A percentile compares a stretch with the other conserved stretches of the same genome.
Evolutionary conservation across 139 green algal genomes (phyloP).

Genomic region (Choricystis sp.): DNA sequence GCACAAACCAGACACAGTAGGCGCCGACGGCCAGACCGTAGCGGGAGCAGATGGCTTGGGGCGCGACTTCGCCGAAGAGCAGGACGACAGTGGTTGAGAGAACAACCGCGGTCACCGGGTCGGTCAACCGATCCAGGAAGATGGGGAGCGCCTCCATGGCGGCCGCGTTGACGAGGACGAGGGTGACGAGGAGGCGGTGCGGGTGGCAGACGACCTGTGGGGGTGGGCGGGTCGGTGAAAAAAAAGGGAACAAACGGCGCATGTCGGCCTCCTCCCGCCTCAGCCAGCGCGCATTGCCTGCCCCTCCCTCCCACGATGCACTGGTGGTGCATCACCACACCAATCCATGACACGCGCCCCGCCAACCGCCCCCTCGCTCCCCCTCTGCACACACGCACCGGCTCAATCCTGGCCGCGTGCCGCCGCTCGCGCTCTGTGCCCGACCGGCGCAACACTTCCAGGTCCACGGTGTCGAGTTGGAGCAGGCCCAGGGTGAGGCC

Average conservation of each 20-base stretch:
- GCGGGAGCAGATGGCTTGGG: constrained; percentile 58
- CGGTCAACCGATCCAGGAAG: constrained; percentile 42
- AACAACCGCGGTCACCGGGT: constrained; percentile 33
- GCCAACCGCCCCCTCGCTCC: no score
- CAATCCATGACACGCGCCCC: no score
- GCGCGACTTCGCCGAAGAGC: constrained; percentile 51
- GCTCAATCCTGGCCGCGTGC: constrained; percentile 17
- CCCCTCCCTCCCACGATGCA: no score
- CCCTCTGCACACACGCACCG: no score
- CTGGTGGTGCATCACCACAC: no score
- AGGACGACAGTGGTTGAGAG: constrained; percentile 41
- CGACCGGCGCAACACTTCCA: constrained; percentile 32
- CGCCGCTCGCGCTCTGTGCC: constrained; percentile 18
- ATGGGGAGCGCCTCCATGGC: constrained; percentile 45
- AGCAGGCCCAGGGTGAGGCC: constrained; percentile 57
- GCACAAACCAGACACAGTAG: constrained; percentile 57
- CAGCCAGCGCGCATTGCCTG: no score
- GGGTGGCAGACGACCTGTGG: constrained; percentile 23
- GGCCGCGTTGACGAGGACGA: constrained; percentile 40
- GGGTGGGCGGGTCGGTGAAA: no score
- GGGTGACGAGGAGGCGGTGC: constrained; percentile 39
- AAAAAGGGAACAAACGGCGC: no score
- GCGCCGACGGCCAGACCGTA: constrained; percentile 73
- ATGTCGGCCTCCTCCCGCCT: no score
- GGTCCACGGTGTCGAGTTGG: constrained; percentile 34